phyloP scores from a whole-genome alignment of 2,329 filamentous ascomycete genomes.

The Phyllosticta citrichinensis region DNA sequence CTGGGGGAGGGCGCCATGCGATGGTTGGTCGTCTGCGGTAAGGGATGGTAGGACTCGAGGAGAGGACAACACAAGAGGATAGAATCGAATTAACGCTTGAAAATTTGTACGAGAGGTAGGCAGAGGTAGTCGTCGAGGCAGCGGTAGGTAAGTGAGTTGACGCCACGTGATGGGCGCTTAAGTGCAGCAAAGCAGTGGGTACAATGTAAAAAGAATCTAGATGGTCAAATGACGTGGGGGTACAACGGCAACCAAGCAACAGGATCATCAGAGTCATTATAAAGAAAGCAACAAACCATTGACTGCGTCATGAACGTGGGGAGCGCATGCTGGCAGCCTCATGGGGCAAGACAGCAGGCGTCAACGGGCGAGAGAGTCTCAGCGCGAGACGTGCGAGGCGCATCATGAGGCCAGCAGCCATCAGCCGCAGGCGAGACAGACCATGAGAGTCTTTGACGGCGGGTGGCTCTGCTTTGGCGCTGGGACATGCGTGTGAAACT shows the following conservation, averaged over 20 bases:
- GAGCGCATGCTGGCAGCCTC: background rate
- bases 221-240: background rate
- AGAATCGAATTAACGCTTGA: background rate
- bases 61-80: background rate
- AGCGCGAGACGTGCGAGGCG: background rate
- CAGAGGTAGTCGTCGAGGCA: background rate
- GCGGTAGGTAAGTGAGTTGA: background rate
- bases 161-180: background rate
- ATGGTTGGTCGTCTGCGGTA: background rate
- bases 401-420: background rate
- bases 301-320: background rate
- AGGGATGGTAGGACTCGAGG: background rate
- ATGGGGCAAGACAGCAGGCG: background rate
- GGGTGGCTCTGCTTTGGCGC: slow-evolving; percentile 8
- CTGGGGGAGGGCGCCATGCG: slow-evolving; percentile 14
- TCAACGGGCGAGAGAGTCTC: background rate
- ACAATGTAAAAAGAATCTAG: background rate
- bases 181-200: background rate
- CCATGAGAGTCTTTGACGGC: background rate
- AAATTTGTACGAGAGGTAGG: background rate
- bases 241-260: background rate
- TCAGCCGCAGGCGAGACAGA: background rate
- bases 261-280: background rate
- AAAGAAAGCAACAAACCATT: background rate
- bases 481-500: slow-evolving; percentile 7